These are phyloP conservation scores for Sporisorium reilianum DNA, from an alignment of 1,284 basidiomycete species.

Conservation along the genomic window DNA sequence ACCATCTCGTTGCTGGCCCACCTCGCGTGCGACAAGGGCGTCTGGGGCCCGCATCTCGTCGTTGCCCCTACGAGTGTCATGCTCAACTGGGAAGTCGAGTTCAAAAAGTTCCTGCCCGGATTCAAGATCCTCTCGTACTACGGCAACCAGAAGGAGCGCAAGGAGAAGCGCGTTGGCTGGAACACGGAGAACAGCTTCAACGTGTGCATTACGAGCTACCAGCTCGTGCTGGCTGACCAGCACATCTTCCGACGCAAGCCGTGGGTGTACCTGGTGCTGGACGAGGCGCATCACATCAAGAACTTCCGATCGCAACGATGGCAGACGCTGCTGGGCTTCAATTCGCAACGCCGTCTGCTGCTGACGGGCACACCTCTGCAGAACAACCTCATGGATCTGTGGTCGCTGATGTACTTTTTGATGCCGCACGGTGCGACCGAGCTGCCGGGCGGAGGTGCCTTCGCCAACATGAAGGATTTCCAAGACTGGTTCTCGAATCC, in stretches of 20 bases:
- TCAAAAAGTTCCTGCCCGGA: constrained; percentile 96
- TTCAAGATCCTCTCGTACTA: constrained; percentile 94
- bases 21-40: constrained; percentile 90
- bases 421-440: constrained; percentile 79
- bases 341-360: constrained; percentile 85
- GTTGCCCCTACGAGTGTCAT: constrained; percentile 95
- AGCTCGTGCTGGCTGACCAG: constrained; percentile 87
- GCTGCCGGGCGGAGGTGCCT: constrained; percentile 75
- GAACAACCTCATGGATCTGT: constrained; percentile 94
- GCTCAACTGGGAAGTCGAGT: constrained; percentile 99
- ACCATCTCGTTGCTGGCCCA: constrained; percentile 92
- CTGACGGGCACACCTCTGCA: constrained; percentile 94
- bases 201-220: constrained; percentile 95
- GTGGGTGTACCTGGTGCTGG: constrained; percentile 96
- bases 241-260: constrained; percentile 93
- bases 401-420: constrained; percentile 93
- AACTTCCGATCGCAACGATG: constrained; percentile 96
- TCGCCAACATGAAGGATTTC: constrained; percentile 93
- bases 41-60: constrained; percentile 97
- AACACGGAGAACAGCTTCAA: constrained; percentile 92
- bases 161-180: constrained; percentile 94
- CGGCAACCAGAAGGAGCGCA: constrained; percentile 88
- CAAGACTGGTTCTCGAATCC: constrained; percentile 91
- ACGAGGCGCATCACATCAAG: constrained; percentile 99
- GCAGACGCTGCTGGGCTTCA: constrained; percentile 94